These are phyloP conservation scores for Globisporangium mamillatum DNA, from an alignment of 352 stramenopile species.

Conservation along the genomic window DNA sequence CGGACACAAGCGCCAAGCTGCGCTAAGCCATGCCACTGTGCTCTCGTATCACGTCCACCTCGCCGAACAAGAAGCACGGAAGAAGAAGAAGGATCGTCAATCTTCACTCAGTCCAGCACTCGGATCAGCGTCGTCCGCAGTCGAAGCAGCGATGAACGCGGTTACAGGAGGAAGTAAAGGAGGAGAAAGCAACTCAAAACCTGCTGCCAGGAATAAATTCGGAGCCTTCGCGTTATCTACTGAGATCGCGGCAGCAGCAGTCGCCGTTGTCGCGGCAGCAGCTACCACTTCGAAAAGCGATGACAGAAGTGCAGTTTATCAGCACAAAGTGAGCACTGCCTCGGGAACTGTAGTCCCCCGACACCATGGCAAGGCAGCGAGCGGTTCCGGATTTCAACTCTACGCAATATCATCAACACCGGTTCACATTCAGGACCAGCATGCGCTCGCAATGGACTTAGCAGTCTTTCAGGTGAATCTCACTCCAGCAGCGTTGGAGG, in stretches of 20 bases:
- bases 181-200: not conserved
- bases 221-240: constrained; percentile 10
- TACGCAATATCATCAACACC: constrained; percentile 33
- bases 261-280: not conserved
- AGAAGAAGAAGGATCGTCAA: constrained; percentile 1
- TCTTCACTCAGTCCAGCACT: not conserved
- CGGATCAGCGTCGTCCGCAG: too few species aligned
- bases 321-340: not conserved
- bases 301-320: not conserved
- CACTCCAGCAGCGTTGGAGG: constrained; percentile 6
- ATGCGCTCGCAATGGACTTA: constrained; percentile 23
- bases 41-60: constrained; percentile 8
- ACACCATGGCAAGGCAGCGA: not conserved
- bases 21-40: constrained; percentile 19
- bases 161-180: not conserved
- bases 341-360: not conserved
- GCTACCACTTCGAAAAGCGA: not conserved
- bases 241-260: constrained; percentile 11
- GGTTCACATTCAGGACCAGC: constrained; percentile 15
- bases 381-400: constrained; percentile 37
- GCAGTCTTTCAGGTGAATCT: constrained; percentile 23
- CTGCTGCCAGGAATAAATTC: constrained; percentile 8
- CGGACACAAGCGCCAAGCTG: constrained; percentile 15
- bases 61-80: not conserved
- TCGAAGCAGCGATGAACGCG: not conserved